A percentile compares a stretch with the other conserved stretches of the same genome.
Conservation (phyloP, 2,329 filamentous ascomycete species). For the Penicillium sp. region DNA sequence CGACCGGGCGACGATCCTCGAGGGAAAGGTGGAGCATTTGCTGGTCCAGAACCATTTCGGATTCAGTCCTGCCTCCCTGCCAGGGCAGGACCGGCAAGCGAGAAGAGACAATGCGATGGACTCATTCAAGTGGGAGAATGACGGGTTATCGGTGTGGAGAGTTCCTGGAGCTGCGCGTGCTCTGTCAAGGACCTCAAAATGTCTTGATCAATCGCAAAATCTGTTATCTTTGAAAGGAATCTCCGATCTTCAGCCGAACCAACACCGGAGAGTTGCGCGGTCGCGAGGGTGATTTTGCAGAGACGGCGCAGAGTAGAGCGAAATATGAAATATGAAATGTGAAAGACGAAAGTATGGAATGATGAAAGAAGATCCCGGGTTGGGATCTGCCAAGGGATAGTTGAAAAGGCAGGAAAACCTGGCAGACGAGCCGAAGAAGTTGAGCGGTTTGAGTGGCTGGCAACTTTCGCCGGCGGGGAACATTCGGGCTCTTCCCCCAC, state of each 20-base stretch:
- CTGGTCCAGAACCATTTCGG: constrained; percentile 25
- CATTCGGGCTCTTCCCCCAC: no score
- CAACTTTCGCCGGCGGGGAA: constrained; percentile 17
- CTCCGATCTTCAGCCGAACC: background rate
- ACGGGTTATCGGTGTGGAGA: no score
- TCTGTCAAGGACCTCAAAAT: no score
- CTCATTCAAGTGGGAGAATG: constrained; percentile 7
- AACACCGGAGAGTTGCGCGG: background rate
- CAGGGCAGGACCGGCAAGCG: constrained; percentile 7
- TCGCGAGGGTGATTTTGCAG: background rate
- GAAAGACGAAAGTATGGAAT: background rate
- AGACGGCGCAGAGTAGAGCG: no score
- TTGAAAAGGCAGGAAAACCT: background rate
- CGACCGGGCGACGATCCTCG: constrained; percentile 22
- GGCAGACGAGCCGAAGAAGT: background rate
- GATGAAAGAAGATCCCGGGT: background rate
- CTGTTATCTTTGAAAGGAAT: background rate
- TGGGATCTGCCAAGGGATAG: background rate
- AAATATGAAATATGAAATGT: no score
- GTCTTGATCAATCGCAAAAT: background rate
- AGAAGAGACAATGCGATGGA: background rate
- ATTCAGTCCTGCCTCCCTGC: constrained; percentile 11
- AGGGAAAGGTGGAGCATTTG: constrained; percentile 29
- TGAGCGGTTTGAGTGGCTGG: constrained; percentile 17
- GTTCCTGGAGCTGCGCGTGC: no score